Percentiles rank a stretch among this genome's conserved stretches.
Evolutionary conservation across 1,139 yeast species (phyloP).

Genomic region (Ogataea hybrid): DNA sequence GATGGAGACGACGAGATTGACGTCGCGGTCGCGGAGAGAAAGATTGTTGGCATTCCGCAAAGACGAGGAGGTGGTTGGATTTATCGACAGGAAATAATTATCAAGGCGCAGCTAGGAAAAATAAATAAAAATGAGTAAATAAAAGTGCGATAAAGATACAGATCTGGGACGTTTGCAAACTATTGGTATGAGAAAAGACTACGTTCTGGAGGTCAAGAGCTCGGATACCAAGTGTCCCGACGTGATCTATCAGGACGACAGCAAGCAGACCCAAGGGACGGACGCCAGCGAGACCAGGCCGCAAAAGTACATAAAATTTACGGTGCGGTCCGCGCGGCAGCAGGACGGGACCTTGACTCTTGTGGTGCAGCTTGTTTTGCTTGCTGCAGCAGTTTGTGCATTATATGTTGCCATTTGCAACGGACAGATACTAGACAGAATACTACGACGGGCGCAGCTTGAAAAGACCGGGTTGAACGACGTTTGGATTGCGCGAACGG

Average conservation of each 20-base stretch:
- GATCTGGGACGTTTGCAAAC: no score
- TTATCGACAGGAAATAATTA: constrained; percentile 15
- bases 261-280: constrained; percentile 1
- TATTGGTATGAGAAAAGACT: constrained; percentile 21
- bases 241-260: constrained; percentile 17
- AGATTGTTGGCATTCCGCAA: constrained; percentile 55
- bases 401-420: constrained; percentile 4
- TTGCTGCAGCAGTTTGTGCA: constrained; percentile 4
- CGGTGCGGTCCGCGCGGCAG: constrained; percentile 17
- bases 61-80: constrained; percentile 68
- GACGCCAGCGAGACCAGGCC: constrained; percentile 1
- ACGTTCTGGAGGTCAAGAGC: constrained; percentile 24
- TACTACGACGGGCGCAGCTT: neutral
- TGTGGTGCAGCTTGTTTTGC: constrained; percentile 7
- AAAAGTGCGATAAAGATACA: constrained; percentile 2
- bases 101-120: constrained; percentile 1
- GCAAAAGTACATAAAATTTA: constrained; percentile 26
- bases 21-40: constrained; percentile 45
- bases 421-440: neutral
- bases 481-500: neutral
- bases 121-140: constrained; percentile 1
- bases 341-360: neutral
- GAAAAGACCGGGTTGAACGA: neutral
- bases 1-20: constrained; percentile 37
- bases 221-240: constrained; percentile 20